Percentiles rank a stretch among this genome's conserved stretches.
phyloP scores from a whole-genome alignment of 129 eudicot genomes.

The Daucus carota region DH1_v3.0 NC_030381.2:26989001-26989500 shows the following conservation, averaged over 20 bases:
- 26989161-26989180: neutral
- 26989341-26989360: neutral
- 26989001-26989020: neutral
- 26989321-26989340: neutral
- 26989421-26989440: no score
- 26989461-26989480: neutral
- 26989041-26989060: neutral
- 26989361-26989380: neutral
- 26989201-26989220: neutral
- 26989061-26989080: neutral
- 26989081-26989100: neutral
- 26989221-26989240: neutral
- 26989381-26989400: neutral
- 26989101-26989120: neutral
- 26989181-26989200: neutral
- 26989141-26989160: neutral
- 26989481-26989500: neutral
- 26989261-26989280: neutral
- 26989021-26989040: neutral
- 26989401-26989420: neutral
- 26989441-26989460: no score
- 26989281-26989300: neutral
- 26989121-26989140: neutral
- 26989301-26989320: neutral
- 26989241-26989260: neutral